Evolutionary conservation across 805 yeast genomes (phyloP), one percentile per base, ranked within the genome.

Genomic region (Ogataea nitratoaversa): DNA sequence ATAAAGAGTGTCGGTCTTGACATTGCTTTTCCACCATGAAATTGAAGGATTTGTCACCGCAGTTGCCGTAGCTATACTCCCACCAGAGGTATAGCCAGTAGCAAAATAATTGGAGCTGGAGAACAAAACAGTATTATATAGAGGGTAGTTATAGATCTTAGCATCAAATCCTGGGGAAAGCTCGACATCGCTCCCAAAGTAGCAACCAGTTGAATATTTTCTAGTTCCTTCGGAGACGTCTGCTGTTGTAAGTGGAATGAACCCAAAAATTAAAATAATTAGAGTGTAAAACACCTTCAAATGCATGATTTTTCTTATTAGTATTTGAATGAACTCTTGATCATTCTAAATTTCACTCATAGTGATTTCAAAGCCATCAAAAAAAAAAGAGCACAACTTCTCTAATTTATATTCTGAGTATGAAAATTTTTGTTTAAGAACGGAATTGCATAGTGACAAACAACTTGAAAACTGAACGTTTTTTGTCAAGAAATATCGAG

Each of bases 131-230:
- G 5, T 20, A 16, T 32, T 23, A 4, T 30, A 4, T 22, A 14
- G 8, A 13, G 41, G 37, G 29, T 38, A 38, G 3, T 18, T 8
- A 22, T 38, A 38, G 19, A 32, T 3, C n/a, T 14, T 38, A 6
- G 32, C 37, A n/a, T 13, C 27, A 27, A 38, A 32, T 6, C 41
- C 41, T 12, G n/a, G 30, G 6, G 23, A 5, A 9, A 28, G 8
- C n/a, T 14, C n/a, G 22, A 30, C 40, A 17, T 30, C 18, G 5
- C 14, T 14, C 14, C 39, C 39, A 5, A 24, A 37, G 5, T 16
- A 8, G 22, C 40, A 37, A 22, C 35, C 40, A 22, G 19, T 29
- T 5, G 31, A 29, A 6, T 6, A 8, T 14, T 6, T 5, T 29
- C 31, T n/a, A 6, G 30, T 27, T 6, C 30, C 16, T 12, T n/a